Conservation (phyloP, 2,329 filamentous ascomycete genomes). For the Trichoderma gracile region DNA sequence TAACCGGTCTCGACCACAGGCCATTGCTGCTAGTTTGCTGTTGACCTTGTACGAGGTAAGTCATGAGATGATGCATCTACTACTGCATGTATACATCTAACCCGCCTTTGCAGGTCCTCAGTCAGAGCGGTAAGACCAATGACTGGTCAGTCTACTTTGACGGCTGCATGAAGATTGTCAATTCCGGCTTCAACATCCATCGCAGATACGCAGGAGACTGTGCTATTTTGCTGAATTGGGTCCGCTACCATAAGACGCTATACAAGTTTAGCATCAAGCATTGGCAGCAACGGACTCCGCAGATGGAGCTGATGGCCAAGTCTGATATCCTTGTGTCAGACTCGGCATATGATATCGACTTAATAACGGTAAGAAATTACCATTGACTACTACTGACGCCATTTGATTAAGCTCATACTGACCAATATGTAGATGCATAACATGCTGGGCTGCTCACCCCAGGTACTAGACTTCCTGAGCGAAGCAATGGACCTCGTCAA, state of each 20-base stretch:
- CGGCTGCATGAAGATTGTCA: constrained; percentile 23
- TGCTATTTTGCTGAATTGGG: constrained; percentile 22
- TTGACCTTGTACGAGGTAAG: constrained; percentile 23
- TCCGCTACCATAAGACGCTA: constrained; percentile 25
- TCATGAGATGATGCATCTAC: too few relatives aligned
- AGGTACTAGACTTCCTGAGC: constrained; percentile 19
- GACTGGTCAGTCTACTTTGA: constrained; percentile 24
- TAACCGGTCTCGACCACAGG: constrained; percentile 16
- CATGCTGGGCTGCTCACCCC: constrained; percentile 22
- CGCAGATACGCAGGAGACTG: constrained; percentile 23
- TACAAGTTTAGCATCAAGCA: constrained; percentile 27
- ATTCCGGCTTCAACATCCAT: constrained; percentile 22
- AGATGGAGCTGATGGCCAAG: constrained; percentile 22
- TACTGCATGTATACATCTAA: not conserved
- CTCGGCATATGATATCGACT: constrained; percentile 18
- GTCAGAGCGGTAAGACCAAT: constrained; percentile 21
- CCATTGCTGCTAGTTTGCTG: constrained; percentile 24
- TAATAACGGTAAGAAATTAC: constrained; percentile 5
- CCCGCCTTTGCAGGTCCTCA: constrained; percentile 3
- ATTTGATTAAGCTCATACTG: not conserved
- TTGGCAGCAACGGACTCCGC: constrained; percentile 23
- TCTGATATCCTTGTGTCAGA: constrained; percentile 18
- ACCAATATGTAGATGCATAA: constrained; percentile 14
- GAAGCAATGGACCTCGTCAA: constrained; percentile 24
- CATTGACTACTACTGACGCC: not conserved